Evolutionary conservation across 2,329 filamentous ascomycete genomes (phyloP), one percentile per base, ranked within the genome.

Genomic region (Microthyrium microscopicum): DNA sequence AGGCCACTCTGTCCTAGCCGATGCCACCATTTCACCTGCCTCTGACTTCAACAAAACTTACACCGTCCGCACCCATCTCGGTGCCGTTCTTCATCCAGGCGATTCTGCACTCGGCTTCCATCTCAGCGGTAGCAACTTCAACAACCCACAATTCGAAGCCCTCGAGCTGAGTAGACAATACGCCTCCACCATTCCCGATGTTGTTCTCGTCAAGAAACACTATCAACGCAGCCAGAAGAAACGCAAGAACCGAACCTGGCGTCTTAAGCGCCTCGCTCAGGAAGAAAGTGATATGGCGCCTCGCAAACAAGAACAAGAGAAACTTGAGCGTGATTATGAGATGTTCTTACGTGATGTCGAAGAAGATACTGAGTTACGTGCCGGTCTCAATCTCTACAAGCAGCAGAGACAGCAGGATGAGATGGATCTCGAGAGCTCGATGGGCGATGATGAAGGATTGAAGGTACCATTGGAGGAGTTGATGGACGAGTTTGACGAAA

Each of bases 91-190:
- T 9, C 79, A 91, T 47, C 73, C 82, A 0, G 89, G 89, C 34
- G 89, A 98, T 59, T 85, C 81, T 0, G 89, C 78, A 4, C 74
- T 98, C 68, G 89, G 89, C n/a, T 98, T 94, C 54, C 73, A 92
- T 54, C 59, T 98, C 31, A 75, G 73, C 4, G 85, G 83, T 31
- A 76, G 83, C 35, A 92, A 92, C 55, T 94, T 87, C 66, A 95
- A 98, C 66, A 89, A 84, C 51, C 63, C 68, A 7, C 70, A 91
- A 44, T 84, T 78, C 44, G 84, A 93, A 45, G 79, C 76, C 4
- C 68, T 94, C 21, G 84, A 94, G 55, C 58, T 68, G 32, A 83
- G 76, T 34, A 73, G 73, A 53, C 73, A 76, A 32, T 87, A 91
- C 57, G 63, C 71, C 3, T 77, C 74, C 3, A 73, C 68, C 3